Conservation (phyloP, 2,329 filamentous ascomycete species). For the Fusarium sp. region DNA sequence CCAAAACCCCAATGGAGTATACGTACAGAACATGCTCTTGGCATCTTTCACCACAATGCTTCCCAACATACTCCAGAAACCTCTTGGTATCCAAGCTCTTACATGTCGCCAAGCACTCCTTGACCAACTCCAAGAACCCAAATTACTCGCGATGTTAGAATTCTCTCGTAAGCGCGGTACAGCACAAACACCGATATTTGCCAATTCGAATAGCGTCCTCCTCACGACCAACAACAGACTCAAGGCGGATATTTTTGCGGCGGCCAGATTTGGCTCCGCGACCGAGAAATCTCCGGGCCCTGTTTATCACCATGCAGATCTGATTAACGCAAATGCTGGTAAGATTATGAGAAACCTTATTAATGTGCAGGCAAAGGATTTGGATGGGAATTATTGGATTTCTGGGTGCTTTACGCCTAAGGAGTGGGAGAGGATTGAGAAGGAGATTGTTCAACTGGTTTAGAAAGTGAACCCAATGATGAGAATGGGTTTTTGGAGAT, state of each 20-base stretch:
- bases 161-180: neutral
- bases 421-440: neutral
- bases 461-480: neutral
- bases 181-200: neutral
- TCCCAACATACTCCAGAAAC: accelerated
- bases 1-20: accelerated
- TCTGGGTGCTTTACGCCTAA: neutral
- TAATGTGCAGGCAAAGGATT: accelerated
- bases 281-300: neutral
- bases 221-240: neutral
- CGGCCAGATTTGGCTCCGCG: neutral
- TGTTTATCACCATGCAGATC: neutral
- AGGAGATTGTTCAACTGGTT: accelerated
- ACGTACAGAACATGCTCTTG: neutral
- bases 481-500: neutral
- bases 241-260: neutral
- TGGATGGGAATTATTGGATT: accelerated
- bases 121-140: neutral
- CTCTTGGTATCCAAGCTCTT: neutral
- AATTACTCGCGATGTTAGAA: too few species aligned
- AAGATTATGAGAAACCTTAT: neutral
- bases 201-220: neutral
- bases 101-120: neutral
- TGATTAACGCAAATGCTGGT: accelerated
- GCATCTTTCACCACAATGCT: neutral